A percentile compares a stretch with the other conserved stretches of the same genome.
These are phyloP conservation scores for Fragilaria radians DNA, from an alignment of 108 stramenopile genomes.

Conservation along the genomic window DNA sequence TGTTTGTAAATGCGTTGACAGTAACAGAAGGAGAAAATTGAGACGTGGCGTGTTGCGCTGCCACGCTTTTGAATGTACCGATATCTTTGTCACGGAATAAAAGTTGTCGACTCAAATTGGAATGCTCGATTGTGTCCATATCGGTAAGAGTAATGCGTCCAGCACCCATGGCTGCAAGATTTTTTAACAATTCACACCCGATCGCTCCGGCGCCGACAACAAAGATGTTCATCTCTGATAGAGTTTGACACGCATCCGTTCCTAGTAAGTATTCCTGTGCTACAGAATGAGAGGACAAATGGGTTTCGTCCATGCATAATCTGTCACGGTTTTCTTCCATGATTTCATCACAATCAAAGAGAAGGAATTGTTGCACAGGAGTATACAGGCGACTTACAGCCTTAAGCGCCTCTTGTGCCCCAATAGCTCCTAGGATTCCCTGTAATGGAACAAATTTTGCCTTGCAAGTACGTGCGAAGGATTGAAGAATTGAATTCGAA, in stretches of 20 bases:
- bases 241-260: slow-evolving; percentile 18
- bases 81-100: slow-evolving; percentile 86
- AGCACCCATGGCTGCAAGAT: slow-evolving; percentile 89
- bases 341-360: slow-evolving; percentile 89
- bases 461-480: slow-evolving; percentile 28
- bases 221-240: slow-evolving; percentile 65
- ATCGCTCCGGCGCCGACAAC: slow-evolving; percentile 99
- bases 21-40: slow-evolving; percentile 51
- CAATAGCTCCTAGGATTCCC: slow-evolving; percentile 70
- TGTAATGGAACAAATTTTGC: slow-evolving; percentile 79
- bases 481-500: background rate
- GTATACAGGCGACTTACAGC: slow-evolving; percentile 78
- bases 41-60: slow-evolving; percentile 54
- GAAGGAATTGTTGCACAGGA: slow-evolving; percentile 75
- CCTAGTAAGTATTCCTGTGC: slow-evolving; percentile 61
- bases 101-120: slow-evolving; percentile 96
- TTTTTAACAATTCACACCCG: slow-evolving; percentile 96
- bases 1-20: slow-evolving; percentile 75
- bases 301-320: slow-evolving; percentile 7
- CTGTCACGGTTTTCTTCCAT: slow-evolving; percentile 19
- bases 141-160: slow-evolving; percentile 86
- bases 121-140: slow-evolving; percentile 99
- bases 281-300: slow-evolving; percentile 4
- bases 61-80: slow-evolving; percentile 81
- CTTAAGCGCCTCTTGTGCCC: slow-evolving; percentile 83